Evolutionary conservation across 164 flowering plant species (phyloP), one percentile per base, ranked within the genome.

Genomic region (Cinnamomum chago): DNA sequence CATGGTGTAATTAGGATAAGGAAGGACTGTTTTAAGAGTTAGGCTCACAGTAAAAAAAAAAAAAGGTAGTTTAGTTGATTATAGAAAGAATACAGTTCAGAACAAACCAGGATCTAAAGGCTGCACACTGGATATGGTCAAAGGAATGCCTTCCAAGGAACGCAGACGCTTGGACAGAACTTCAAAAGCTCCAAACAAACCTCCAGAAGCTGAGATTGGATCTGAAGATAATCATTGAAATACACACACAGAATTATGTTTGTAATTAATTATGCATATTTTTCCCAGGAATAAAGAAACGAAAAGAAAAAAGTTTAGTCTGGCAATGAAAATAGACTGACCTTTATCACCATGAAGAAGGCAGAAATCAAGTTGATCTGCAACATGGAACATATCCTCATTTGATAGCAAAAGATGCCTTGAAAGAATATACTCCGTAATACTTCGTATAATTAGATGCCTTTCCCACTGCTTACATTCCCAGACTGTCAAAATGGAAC

Each of bases 311-410:
- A 55, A 67, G 17, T 14, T 12, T 18, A 1, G 9, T 14, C 40
- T 11, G 27, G 69, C 14, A 67, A 33, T 2, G 62, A 58, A 70
- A 17, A 35, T 73, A 15, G 51, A 71, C 33, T 17, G 52, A 91
- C 97, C 98, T 85, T 25, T 72, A 70, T 68, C 76, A 70, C 95
- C 97, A 80, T 79, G 75, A 77, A 77, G 79, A 78, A 95, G 86
- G 71, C 88, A 85, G 74, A 93, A 95, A 77, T 95, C 99, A 81
- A 95, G 95, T 77, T 93, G 96, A 80, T 88, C 97, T 12, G 86
- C 89, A 79, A 82, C 72, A 62, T 81, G 84, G 50, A 81, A 76
- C 52, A 93, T 74, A 71, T 85, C 78, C 65, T 86, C 90, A 66
- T 79, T 84, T 3, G 88, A 76, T 58, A 95, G 68, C 52, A 93